Evolutionary conservation across 371 early-diverging fungal genomes (phyloP), one percentile per base, ranked within the genome.

Genomic region (Coemansia sp.): DNA sequence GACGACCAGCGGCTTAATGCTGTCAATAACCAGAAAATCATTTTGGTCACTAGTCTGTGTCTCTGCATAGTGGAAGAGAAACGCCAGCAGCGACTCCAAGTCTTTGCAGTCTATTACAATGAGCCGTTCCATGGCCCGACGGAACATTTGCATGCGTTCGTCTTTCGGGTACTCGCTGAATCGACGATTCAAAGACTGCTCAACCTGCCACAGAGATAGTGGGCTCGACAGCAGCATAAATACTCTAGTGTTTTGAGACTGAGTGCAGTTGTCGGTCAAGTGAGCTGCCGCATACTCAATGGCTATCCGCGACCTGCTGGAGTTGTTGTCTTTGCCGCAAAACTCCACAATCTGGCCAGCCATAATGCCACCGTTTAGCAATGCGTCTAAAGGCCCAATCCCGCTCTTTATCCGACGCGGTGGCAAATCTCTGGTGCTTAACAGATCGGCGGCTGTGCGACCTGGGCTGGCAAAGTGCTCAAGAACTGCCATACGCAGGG

Each of bases 271-370:
- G 40, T 13, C 50, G 18, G 66, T 56, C n/a, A 75, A 64, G 29
- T 75, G 72, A n/a, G 59, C 63, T 24, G 61, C 47, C 10, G 73
- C 72, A 61, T 57, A 75, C 39, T 67, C 61, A 3, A 76, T 61
- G 3, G 59, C 58, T 4, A 76, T 4, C 22, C 55, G 65, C 4
- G 77, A 68, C 16, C 54, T 68, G 18, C 34, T 48, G 11, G 53
- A 39, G 4, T 57, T 55, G 0, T 57, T 55, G 0, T 61, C 64
- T 29, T 52, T 62, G 7, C 68, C 59, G 7, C 74, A 74, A 13
- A 76, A 4, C 69, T 76, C 77, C 13, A 65, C 59, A 5, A 72
- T 54, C 8, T 62, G 62, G 27, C 69, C 62, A 21, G 42, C 11
- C 21, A n/a, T 21, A n/a, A 73, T 27, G 5, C 77, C 75, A 10